Conservation (phyloP, 495 filamentous ascomycete species). For the Aspergillus incahuasiensis region DNA sequence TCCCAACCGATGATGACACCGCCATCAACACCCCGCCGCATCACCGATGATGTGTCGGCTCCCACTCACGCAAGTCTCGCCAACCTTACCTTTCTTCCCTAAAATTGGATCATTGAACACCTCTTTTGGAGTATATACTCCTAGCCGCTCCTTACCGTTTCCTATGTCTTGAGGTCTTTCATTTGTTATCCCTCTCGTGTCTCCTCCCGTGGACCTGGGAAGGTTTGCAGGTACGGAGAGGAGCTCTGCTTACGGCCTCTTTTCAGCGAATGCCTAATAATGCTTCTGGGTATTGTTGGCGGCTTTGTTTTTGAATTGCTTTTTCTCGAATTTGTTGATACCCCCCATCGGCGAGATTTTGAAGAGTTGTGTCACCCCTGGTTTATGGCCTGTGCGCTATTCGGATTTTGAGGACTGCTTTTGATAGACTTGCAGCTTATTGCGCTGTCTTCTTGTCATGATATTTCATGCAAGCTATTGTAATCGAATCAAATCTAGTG, state of each 20-base stretch:
- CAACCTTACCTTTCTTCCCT: background rate
- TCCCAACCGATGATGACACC: slow-evolving; percentile 62
- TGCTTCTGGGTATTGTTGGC: slow-evolving; percentile 12
- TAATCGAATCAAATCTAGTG: background rate
- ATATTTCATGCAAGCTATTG: slow-evolving; percentile 3
- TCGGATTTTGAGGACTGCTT: slow-evolving; percentile 5
- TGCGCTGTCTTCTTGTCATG: slow-evolving; percentile 1
- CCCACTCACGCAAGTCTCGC: background rate
- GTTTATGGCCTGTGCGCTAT: slow-evolving; percentile 12
- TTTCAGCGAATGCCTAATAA: background rate
- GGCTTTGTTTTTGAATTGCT: slow-evolving; percentile 12
- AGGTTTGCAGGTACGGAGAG: slow-evolving; percentile 8
- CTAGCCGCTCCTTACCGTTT: slow-evolving; percentile 31
- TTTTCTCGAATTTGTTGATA: slow-evolving; percentile 38
- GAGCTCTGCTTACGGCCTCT: slow-evolving; percentile 8
- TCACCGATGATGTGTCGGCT: slow-evolving; percentile 13
- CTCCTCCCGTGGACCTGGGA: slow-evolving; percentile 7
- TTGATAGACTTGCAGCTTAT: slow-evolving; percentile 22
- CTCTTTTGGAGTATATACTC: slow-evolving; percentile 21
- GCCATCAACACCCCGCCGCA: slow-evolving; percentile 48
- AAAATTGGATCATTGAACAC: background rate
- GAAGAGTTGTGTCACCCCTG: slow-evolving; percentile 18
- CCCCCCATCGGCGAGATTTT: slow-evolving; percentile 35
- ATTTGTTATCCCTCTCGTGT: slow-evolving; percentile 10
- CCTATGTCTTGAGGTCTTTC: slow-evolving; percentile 21